Conservation (phyloP, 179 eudicot species). For the Silene coronaria region DNA sequence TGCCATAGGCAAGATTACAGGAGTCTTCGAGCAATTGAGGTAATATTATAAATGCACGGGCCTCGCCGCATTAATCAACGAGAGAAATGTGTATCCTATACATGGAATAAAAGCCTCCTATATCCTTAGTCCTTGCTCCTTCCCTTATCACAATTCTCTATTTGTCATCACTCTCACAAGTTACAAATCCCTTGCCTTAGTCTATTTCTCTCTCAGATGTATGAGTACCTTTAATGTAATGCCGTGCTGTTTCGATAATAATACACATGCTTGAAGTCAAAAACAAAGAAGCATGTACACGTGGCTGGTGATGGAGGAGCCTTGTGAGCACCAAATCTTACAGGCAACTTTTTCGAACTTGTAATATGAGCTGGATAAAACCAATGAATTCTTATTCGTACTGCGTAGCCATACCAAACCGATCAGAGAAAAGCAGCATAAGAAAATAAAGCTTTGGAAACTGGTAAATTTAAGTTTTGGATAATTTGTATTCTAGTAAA, state of each 20-base stretch:
- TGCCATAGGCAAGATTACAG: neutral
- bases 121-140: too few species aligned
- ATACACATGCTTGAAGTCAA: neutral
- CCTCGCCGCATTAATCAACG: too few species aligned
- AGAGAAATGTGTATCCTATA: too few species aligned
- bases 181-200: too few species aligned
- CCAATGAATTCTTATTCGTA: conserved; percentile 8
- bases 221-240: neutral
- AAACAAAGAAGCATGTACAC: conserved; percentile 18
- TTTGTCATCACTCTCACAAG: too few species aligned
- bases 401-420: conserved; percentile 1
- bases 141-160: too few species aligned
- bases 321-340: conserved; percentile 13
- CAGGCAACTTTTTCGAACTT: neutral
- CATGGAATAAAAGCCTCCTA: too few species aligned
- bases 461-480: neutral
- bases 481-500: neutral
- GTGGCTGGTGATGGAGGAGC: conserved; percentile 8
- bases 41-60: neutral
- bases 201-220: too few species aligned
- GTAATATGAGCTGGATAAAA: conserved; percentile 18
- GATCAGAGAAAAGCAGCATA: neutral
- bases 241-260: conserved; percentile 3
- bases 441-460: conserved; percentile 19
- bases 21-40: neutral